Evolutionary conservation across 2,329 filamentous ascomycete genomes (phyloP).

Genomic region (Clonostachys byssicola): DNA sequence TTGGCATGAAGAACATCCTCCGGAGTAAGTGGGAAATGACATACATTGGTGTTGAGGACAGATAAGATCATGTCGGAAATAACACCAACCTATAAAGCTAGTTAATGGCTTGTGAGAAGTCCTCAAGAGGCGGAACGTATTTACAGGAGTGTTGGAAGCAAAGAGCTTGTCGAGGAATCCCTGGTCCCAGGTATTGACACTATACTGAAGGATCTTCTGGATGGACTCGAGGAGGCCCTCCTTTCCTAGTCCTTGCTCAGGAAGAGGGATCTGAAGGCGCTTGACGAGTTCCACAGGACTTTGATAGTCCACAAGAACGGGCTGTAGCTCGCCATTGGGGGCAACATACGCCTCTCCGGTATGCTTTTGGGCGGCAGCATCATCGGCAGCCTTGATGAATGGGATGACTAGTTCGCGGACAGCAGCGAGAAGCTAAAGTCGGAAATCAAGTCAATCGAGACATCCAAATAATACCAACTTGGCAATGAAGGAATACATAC

Average conservation of each 20-base stretch:
- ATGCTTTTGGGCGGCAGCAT: slow-evolving; percentile 45
- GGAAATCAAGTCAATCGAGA: background rate
- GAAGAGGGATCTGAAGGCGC: slow-evolving; percentile 55
- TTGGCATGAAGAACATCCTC: background rate
- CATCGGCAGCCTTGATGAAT: slow-evolving; percentile 68
- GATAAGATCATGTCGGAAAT: slow-evolving; percentile 81
- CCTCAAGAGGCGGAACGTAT: background rate
- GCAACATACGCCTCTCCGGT: slow-evolving; percentile 42
- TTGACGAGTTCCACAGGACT: slow-evolving; percentile 53
- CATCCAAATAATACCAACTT: background rate
- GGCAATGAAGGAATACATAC: slow-evolving; percentile 20
- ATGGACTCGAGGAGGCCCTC: slow-evolving; percentile 72
- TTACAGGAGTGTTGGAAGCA: slow-evolving; percentile 77
- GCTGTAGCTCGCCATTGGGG: slow-evolving; percentile 34
- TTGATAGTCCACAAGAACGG: slow-evolving; percentile 60
- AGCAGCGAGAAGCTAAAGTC: slow-evolving; percentile 58
- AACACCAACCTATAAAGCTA: slow-evolving; percentile 63
- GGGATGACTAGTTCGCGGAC: slow-evolving; percentile 66
- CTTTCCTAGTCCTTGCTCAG: slow-evolving; percentile 56
- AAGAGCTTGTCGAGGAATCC: slow-evolving; percentile 96
- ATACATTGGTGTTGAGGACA: slow-evolving; percentile 83
- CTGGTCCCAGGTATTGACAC: slow-evolving; percentile 98
- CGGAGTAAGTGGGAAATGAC: slow-evolving; percentile 9
- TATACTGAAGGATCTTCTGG: slow-evolving; percentile 71
- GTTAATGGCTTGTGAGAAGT: slow-evolving; percentile 3